These are phyloP conservation scores for Linum lewisii DNA, from an alignment of 345 rosid species.

Conservation along the genomic window DNA sequence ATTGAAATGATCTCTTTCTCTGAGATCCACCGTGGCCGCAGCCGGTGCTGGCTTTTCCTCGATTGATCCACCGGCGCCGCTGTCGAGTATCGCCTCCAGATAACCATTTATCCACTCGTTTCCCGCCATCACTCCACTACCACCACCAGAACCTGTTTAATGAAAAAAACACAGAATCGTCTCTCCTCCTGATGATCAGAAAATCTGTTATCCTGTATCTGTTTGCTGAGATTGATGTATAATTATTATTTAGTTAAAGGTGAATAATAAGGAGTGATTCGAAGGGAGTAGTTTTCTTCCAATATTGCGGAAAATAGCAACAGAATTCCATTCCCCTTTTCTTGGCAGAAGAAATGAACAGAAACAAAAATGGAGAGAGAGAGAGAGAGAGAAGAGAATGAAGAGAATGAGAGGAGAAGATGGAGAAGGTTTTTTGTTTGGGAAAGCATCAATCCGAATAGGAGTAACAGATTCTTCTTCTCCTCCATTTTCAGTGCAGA, in stretches of 20 bases:
- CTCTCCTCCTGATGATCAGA: no score
- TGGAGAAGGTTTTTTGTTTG: no score
- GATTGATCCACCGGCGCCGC: constrained; percentile 41
- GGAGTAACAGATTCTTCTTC: no score
- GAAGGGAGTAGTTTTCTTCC: background rate
- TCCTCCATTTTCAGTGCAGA: no score
- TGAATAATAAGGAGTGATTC: no score
- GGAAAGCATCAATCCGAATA: no score
- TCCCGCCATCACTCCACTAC: constrained; percentile 46
- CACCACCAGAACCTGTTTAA: background rate
- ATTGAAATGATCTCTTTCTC: constrained; percentile 54
- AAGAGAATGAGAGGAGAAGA: background rate
- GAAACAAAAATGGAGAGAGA: no score
- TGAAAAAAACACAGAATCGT: no score
- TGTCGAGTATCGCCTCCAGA: constrained; percentile 81
- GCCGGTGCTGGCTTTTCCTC: constrained; percentile 52
- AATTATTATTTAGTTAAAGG: no score
- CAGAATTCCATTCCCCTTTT: background rate
- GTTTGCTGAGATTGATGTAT: no score
- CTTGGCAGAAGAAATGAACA: background rate
- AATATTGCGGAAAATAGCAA: no score
- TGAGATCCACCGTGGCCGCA: constrained; percentile 23
- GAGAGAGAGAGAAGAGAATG: constrained; percentile 4
- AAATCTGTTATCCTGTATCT: no score
- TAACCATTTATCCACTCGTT: constrained; percentile 98